phyloP scores from a whole-genome alignment of 2,329 filamentous ascomycete species.

The Alternaria infectoria region DNA sequence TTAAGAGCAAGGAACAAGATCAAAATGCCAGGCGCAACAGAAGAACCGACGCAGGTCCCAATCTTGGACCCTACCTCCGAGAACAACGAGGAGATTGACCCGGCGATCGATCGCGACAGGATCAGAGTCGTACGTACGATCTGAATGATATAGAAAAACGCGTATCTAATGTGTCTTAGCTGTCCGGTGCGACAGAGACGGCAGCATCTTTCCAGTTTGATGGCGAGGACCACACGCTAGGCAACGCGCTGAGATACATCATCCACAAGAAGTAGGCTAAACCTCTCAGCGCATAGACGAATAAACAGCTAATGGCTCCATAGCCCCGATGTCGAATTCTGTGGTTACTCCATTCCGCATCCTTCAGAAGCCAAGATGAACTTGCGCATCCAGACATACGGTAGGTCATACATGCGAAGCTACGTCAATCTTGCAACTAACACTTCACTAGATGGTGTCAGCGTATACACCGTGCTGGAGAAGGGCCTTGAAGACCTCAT shows the following conservation, averaged over 20 bases:
- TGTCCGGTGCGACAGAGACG: constrained; percentile 81
- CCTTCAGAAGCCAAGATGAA: constrained; percentile 98
- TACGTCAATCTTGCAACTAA: constrained; percentile 1
- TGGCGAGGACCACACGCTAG: constrained; percentile 92
- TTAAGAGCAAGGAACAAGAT: constrained; percentile 10
- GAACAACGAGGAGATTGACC: constrained; percentile 39
- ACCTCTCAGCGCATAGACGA: not conserved
- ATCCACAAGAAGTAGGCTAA: constrained; percentile 94
- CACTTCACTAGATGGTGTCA: constrained; percentile 69
- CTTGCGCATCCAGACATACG: constrained; percentile 93
- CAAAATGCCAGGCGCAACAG: constrained; percentile 30
- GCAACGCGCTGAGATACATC: constrained; percentile 90
- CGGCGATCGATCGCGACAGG: constrained; percentile 50
- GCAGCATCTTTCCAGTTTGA: constrained; percentile 95
- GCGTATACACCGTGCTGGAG: constrained; percentile 82
- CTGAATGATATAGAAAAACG: not conserved
- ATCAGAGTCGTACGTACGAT: constrained; percentile 51
- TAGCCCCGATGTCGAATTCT: constrained; percentile 96
- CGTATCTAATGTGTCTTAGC: constrained; percentile 57
- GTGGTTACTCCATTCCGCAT: constrained; percentile 96
- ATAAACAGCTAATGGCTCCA: not conserved
- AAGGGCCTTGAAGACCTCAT: constrained; percentile 90
- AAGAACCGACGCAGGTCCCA: constrained; percentile 23
- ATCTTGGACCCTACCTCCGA: constrained; percentile 34
- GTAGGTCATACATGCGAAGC: constrained; percentile 55